A percentile compares a stretch with the other conserved stretches of the same genome.
Conservation (phyloP, 768 basidiomycete genomes). For the Rubroboletus satanas region DNA sequence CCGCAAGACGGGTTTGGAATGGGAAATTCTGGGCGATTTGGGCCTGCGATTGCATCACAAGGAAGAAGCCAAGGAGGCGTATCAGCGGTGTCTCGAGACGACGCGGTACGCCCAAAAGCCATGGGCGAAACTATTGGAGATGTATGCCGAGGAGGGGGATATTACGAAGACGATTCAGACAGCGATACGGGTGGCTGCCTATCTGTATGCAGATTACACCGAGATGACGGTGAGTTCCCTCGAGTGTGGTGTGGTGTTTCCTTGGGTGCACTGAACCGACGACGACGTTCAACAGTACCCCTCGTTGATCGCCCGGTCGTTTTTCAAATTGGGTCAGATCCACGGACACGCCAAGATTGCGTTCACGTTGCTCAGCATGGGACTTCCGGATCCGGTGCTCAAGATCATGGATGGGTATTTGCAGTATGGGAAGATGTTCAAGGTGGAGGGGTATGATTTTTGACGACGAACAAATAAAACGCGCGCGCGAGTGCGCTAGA, state of each 20-base stretch:
- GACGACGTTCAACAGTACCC: slow-evolving; percentile 53
- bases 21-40: slow-evolving; percentile 97
- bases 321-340: slow-evolving; percentile 90
- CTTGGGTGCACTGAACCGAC: not conserved
- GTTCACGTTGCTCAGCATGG: slow-evolving; percentile 92
- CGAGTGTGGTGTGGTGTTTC: not conserved
- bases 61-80: slow-evolving; percentile 98
- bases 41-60: slow-evolving; percentile 93
- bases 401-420: slow-evolving; percentile 93
- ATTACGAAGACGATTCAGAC: slow-evolving; percentile 87
- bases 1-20: slow-evolving; percentile 93
- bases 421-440: slow-evolving; percentile 83
- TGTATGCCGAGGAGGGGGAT: slow-evolving; percentile 96
- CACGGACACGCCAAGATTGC: slow-evolving; percentile 94
- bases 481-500: not conserved
- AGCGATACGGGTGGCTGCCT: slow-evolving; percentile 88
- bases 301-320: slow-evolving; percentile 80
- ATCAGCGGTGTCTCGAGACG: slow-evolving; percentile 87
- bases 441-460: slow-evolving; percentile 83
- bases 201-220: slow-evolving; percentile 85
- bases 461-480: slow-evolving; percentile 25
- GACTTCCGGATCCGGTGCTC: slow-evolving; percentile 81
- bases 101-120: slow-evolving; percentile 87
- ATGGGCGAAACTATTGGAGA: slow-evolving; percentile 90
- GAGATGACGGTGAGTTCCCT: slow-evolving; percentile 74